Percentiles rank a stretch among this genome's conserved stretches.
phyloP scores from a whole-genome alignment of 2,329 filamentous ascomycete species.

The Talaromyces pinophilus region DNA sequence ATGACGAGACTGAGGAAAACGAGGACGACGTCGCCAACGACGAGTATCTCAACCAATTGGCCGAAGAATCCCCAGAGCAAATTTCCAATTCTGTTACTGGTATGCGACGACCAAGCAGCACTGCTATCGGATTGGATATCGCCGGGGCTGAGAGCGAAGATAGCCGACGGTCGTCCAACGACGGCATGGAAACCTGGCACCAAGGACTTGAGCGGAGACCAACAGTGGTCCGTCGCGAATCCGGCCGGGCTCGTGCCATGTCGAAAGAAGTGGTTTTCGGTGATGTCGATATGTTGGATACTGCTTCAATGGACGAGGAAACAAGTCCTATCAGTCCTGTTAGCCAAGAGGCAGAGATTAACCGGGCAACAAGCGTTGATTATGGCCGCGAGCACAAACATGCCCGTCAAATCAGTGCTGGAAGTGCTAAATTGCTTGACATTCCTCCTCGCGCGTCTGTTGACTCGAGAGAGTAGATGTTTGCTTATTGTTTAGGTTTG shows the following conservation, averaged over 20 bases:
- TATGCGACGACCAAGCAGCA: conserved; percentile 47
- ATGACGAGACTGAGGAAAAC: conserved; percentile 49
- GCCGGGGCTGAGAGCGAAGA: conserved; percentile 48
- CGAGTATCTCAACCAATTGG: conserved; percentile 47
- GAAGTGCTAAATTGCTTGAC: conserved; percentile 73
- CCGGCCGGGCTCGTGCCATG: conserved; percentile 53
- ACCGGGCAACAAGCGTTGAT: conserved; percentile 71
- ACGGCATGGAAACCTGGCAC: conserved; percentile 51
- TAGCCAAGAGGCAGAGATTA: conserved; percentile 40
- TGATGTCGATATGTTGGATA: conserved; percentile 47
- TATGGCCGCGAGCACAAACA: conserved; percentile 67
- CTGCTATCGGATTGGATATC: conserved; percentile 56
- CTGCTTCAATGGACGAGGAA: conserved; percentile 23
- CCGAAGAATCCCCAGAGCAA: conserved; percentile 41
- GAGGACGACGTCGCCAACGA: conserved; percentile 69
- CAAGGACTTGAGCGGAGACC: conserved; percentile 58
- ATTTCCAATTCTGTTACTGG: conserved; percentile 32
- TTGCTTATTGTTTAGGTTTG: neutral
- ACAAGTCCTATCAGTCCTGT: conserved; percentile 17
- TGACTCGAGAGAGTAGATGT: conserved; percentile 41
- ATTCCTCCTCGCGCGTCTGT: conserved; percentile 59
- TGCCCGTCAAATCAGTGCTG: conserved; percentile 71
- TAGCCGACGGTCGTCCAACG: conserved; percentile 23
- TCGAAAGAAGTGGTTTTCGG: conserved; percentile 63
- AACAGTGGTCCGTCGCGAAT: conserved; percentile 62